phyloP scores from a whole-genome alignment of 306 rosid genomes.

The Rosa persica region DNA sequence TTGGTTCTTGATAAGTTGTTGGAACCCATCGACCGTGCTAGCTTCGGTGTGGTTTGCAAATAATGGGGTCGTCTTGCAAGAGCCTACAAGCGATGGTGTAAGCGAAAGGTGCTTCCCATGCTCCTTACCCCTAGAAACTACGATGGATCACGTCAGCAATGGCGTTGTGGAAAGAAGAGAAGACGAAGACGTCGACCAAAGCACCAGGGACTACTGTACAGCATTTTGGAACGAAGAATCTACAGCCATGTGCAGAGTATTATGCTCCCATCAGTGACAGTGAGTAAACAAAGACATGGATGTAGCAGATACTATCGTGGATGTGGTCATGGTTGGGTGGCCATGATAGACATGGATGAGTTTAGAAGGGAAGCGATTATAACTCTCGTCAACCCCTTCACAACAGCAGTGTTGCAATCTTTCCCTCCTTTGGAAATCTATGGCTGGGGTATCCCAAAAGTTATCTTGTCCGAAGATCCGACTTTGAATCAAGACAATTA shows the following conservation, averaged over 20 bases:
- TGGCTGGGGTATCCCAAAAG: background rate
- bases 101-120: background rate
- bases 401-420: background rate
- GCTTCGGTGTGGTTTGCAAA: background rate
- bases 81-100: background rate
- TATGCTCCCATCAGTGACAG: background rate
- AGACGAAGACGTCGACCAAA: background rate
- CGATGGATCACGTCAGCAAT: background rate
- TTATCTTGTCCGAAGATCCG: background rate
- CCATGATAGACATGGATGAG: background rate
- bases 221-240: background rate
- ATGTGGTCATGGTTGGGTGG: slow-evolving; percentile 1
- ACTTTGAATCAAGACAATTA: background rate
- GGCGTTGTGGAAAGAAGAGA: background rate
- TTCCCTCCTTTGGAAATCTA: too few relatives aligned
- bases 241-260: background rate
- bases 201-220: background rate
- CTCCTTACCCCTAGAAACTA: background rate
- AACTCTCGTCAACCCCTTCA: background rate
- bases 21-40: background rate
- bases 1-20: background rate
- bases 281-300: background rate
- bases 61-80: background rate
- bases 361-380: background rate
- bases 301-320: background rate